Base-by-base conservation (phyloP, 495 filamentous ascomycete species). In the Neurospora sp. region DNA sequence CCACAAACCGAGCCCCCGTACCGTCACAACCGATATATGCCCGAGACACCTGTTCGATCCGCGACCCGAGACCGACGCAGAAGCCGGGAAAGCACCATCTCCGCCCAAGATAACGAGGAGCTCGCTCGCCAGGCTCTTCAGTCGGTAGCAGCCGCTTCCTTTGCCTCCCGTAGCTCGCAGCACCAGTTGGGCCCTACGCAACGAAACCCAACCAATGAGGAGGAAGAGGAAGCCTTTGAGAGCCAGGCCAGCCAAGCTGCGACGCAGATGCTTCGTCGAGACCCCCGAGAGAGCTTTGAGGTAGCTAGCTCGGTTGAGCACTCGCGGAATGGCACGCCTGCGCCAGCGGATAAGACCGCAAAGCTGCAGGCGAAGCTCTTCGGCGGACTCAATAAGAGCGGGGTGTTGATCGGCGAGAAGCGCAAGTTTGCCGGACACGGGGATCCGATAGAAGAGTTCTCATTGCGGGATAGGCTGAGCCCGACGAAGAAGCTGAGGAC, bases 1-100 rank as follows among this genome's bases (percentile, higher is more conserved):
- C 85, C 90, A n/a, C 83, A 84, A 72, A 86, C 83, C 70, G 82
- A 86, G 75, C 83, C 87, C n/a, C 80, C 82, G 6, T 83, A 83
- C 61, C 80, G 78, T 68, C 78, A 78, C 65, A 71, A 73, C 18
- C 77, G 74, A 38, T 78, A 78, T 59, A 72, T 77, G 47, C 70
- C 78, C 39, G 44, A 81, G 75, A 80, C 85, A 16, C 75, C 74
- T 42, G 31, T 75, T 7, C 65, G 75, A 8, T 72, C 74, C 8
- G 70, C 69, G 9, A 70, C 74, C 72, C 75, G 74, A 9, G 74
- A 81, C 73, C 70, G 77, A 68, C 87, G 86, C 69, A 87, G 90
- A 76, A 92, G 93, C 77, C 87, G 92, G 68, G 93, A 97, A 75
- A 96, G 92, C 82, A 97, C 94, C 7, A 94, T 97, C 69, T 97